phyloP scores from a whole-genome alignment of 2,329 filamentous ascomycete species.

The Fusarium dimerum region DNA sequence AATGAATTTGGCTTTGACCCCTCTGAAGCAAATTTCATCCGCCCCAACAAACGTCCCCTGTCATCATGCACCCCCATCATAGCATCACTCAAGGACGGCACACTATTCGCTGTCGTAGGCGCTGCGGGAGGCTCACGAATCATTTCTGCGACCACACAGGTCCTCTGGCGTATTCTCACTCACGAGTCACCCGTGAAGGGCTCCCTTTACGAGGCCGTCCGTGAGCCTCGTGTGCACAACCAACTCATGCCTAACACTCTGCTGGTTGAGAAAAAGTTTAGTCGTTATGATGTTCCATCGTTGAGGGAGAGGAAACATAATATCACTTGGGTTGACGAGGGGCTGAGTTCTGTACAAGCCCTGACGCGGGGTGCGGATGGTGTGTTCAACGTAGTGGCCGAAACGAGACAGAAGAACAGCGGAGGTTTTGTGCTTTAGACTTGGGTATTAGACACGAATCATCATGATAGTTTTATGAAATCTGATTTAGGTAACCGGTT shows the following conservation, averaged over 20 bases:
- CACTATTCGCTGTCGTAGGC: constrained; percentile 69
- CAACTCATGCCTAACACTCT: constrained; percentile 74
- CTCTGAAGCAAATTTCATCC: constrained; percentile 77
- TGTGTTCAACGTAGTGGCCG: constrained; percentile 74
- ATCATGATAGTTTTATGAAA: background rate
- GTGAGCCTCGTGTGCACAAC: constrained; percentile 72
- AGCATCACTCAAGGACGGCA: constrained; percentile 62
- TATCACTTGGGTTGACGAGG: constrained; percentile 66
- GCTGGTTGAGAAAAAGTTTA: constrained; percentile 68
- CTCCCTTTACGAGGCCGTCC: constrained; percentile 62
- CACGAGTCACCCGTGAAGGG: constrained; percentile 52
- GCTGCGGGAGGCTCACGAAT: constrained; percentile 83
- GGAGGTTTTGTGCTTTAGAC: constrained; percentile 57
- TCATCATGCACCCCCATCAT: constrained; percentile 83
- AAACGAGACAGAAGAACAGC: constrained; percentile 73
- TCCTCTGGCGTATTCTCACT: constrained; percentile 67
- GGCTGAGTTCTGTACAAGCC: constrained; percentile 69
- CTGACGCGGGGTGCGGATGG: constrained; percentile 58
- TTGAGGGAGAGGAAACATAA: constrained; percentile 69
- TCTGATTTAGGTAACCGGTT: background rate
- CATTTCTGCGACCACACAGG: constrained; percentile 76
- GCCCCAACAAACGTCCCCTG: constrained; percentile 77
- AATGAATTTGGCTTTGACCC: constrained; percentile 89
- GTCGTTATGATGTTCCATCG: constrained; percentile 61
- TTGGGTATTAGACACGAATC: background rate